phyloP scores from a whole-genome alignment of 192 early-diverging fungal genomes.

The Coemansia sp. region DNA sequence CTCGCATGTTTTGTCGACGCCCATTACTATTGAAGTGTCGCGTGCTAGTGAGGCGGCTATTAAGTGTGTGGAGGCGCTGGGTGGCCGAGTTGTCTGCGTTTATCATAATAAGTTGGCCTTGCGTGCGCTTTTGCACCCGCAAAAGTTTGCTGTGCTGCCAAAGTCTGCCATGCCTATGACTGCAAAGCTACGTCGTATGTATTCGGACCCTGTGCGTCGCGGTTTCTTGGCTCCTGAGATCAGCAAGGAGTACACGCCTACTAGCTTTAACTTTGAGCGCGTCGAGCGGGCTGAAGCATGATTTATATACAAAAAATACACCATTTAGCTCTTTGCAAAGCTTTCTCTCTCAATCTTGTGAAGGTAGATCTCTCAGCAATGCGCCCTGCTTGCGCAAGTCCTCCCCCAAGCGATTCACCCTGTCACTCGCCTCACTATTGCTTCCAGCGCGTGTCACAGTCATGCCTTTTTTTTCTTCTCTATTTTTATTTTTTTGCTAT shows the following conservation, averaged over 20 bases:
- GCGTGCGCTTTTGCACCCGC: slow-evolving; percentile 76
- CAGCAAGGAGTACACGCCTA: slow-evolving; percentile 34
- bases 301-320: background rate
- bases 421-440: background rate
- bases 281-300: slow-evolving; percentile 5
- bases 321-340: background rate
- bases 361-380: background rate
- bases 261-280: slow-evolving; percentile 48
- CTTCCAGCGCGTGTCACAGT: background rate
- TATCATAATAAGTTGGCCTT: slow-evolving; percentile 80
- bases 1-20: slow-evolving; percentile 71
- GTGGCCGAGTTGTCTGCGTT: slow-evolving; percentile 79
- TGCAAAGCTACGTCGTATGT: slow-evolving; percentile 63
- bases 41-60: slow-evolving; percentile 80
- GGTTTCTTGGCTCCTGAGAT: slow-evolving; percentile 71
- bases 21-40: slow-evolving; percentile 85
- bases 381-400: background rate
- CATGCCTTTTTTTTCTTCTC: background rate
- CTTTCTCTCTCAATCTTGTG: background rate
- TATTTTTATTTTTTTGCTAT: slow-evolving; percentile 13
- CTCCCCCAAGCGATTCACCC: background rate
- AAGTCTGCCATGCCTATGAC: slow-evolving; percentile 69
- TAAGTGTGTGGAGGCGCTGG: slow-evolving; percentile 75
- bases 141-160: slow-evolving; percentile 72
- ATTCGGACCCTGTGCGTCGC: slow-evolving; percentile 67